Evolutionary conservation across 768 basidiomycete species (phyloP), one percentile per base, ranked within the genome.

Genomic region (Lactifluus rugatus): DNA sequence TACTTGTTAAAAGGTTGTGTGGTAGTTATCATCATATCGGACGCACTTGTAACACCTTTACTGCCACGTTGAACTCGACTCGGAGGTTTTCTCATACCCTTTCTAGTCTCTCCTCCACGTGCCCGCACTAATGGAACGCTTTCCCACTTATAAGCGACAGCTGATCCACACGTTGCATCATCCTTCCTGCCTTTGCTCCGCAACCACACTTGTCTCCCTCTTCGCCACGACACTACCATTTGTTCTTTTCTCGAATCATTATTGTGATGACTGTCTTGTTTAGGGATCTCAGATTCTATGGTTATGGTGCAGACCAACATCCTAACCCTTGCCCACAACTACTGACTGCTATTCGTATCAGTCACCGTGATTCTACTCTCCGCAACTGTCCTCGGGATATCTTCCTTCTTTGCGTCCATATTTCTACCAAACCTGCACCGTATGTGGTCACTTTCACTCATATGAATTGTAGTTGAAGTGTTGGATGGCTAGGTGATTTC

Each of bases 201-300:
- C 37, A 11, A 32, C 49, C 13, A 45, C 17, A 49, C 28, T 51
- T 37, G 19, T 47, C 52, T 51, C 37, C 37, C 53, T 11, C 52
- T 21, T 23, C 31, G 17, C 50, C 48, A 60, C 48, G 32, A 54
- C 39, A 21, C 3, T 37, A 11, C 25, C 1, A 37, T 19, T 8
- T 23, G 8, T 26, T 44, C 48, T 39, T 39, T 19, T 37, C n/a
- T 54, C 31, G 42, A 47, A 31, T 42, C n/a, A 17, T 19, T 19
- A 28, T 6, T 39, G 52, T 23, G n/a, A 62, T 62, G 62, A 62
- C 62, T 7, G 49, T 55, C 41, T 51, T 62, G 48, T 62, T 62
- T 17, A 44, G 41, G 17, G 45, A 61, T 46, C 19, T 62, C 21
- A 60, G 62, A 21, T 17, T 14, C 17, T 61, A 52, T 14, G 62